Evolutionary conservation across 2,329 filamentous ascomycete genomes (phyloP).

Genomic region (Neofusicoccum ribis): DNA sequence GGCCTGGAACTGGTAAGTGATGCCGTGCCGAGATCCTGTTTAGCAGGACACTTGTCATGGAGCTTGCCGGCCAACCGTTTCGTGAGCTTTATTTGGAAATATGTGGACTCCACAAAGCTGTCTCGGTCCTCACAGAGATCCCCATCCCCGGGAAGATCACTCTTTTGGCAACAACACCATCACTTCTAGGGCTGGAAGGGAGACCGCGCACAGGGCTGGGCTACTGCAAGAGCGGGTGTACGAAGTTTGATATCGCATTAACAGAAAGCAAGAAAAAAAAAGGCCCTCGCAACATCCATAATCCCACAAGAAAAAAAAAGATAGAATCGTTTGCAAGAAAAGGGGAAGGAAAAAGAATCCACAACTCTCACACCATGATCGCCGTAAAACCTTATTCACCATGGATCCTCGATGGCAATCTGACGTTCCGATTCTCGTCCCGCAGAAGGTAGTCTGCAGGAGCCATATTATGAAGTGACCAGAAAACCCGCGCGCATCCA

Average conservation of each 20-base stretch:
- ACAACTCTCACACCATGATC: constrained; percentile 20
- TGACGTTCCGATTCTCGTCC: constrained; percentile 19
- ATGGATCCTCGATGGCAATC: constrained; percentile 20
- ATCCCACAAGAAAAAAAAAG: constrained; percentile 7
- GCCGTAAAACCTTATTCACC: constrained; percentile 19
- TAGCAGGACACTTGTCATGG: constrained; percentile 7
- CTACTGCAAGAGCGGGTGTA: neutral
- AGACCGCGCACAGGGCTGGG: neutral
- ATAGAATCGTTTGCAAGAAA: constrained; percentile 15
- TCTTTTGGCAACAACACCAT: constrained; percentile 4
- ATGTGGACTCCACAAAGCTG: neutral
- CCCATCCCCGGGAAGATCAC: neutral
- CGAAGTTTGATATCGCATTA: constrained; percentile 17
- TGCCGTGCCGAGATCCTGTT: neutral
- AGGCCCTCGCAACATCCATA: constrained; percentile 15
- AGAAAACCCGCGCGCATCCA: constrained; percentile 21
- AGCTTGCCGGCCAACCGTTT: constrained; percentile 1
- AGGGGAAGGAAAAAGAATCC: constrained; percentile 5
- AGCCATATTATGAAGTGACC: constrained; percentile 18
- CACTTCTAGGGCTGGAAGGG: neutral
- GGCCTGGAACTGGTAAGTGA: neutral
- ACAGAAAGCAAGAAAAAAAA: constrained; percentile 9
- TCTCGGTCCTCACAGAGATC: neutral
- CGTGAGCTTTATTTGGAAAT: constrained; percentile 3
- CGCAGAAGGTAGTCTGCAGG: constrained; percentile 7